Evolutionary conservation across 441 rosid species (phyloP).

Genomic region (Erodium texanum): DNA sequence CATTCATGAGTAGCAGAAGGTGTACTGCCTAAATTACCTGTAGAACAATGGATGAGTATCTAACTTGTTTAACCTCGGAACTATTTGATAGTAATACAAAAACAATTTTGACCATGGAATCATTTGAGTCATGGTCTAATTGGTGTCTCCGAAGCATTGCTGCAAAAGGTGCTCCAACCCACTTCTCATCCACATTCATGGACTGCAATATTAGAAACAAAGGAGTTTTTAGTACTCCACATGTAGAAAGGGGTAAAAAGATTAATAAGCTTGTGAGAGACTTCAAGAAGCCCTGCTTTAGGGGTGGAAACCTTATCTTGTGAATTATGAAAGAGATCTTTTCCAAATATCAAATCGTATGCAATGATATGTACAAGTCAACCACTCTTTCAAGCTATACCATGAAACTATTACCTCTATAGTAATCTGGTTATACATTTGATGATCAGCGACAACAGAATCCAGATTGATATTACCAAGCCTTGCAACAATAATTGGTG

Average conservation of each 20-base stretch:
- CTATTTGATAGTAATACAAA: constrained; percentile 51
- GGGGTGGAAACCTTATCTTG: background rate
- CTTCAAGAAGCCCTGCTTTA: too few relatives aligned
- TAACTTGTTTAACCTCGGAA: constrained; percentile 68
- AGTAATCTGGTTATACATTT: constrained; percentile 61
- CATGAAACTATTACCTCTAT: constrained; percentile 53
- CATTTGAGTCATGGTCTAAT: constrained; percentile 39
- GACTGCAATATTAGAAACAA: constrained; percentile 43
- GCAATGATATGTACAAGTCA: constrained; percentile 14
- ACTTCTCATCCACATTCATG: constrained; percentile 60
- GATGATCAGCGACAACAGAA: constrained; percentile 52
- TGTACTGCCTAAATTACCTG: constrained; percentile 46
- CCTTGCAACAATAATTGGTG: constrained; percentile 60
- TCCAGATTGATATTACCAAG: constrained; percentile 54
- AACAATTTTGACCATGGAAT: constrained; percentile 44
- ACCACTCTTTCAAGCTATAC: constrained; percentile 12
- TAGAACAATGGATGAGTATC: constrained; percentile 62
- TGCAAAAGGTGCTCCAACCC: constrained; percentile 83
- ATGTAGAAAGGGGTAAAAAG: too few relatives aligned
- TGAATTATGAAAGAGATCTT: constrained; percentile 8
- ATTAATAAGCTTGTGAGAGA: too few relatives aligned
- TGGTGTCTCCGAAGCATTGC: constrained; percentile 86
- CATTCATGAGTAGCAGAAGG: constrained; percentile 7
- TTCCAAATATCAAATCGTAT: constrained; percentile 18
- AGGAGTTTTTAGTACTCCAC: background rate